Evolutionary conservation across 2,329 filamentous ascomycete genomes (phyloP), one percentile per base, ranked within the genome.

Genomic region (Pestalotiopsis sp.): DNA sequence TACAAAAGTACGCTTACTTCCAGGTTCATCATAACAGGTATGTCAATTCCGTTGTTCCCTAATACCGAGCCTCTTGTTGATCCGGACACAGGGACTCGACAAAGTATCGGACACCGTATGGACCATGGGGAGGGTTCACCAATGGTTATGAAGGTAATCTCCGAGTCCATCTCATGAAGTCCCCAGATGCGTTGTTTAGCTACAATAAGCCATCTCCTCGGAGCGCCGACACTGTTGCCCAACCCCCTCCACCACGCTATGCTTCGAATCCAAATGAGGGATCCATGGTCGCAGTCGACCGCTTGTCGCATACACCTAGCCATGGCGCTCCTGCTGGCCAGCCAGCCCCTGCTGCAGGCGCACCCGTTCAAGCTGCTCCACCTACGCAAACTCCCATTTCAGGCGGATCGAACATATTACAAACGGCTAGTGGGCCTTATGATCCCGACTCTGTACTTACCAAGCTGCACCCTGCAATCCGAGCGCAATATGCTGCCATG

Each of bases 51-150:
- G 20, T 58, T n/a, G 38, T 6, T 4, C 7, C 3, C 9, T 12
- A 58, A 77, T 63, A 9, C 61, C 13, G 36, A 52, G 31, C 27
- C 63, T 17, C 23, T 4, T 69, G 66, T 71, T 77, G 59, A 78
- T 60, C 68, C 3, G 31, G n/a, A 4, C 17, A 2, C 69, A 88
- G 86, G 78, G 85, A 88, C 69, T 80, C 85, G 5, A 81, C 84
- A 7, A 85, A 85, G 66, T 90, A 91, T 69, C 84, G 86, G 64
- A 89, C 87, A 4, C 89, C 89, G 1, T 91, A 91, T 74, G 83
- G 85, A 17, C 80, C 82, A 1, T 83, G 81, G 79, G 85, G 86
- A 27, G 88, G 88, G 0, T 90, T 90, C 72, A 88, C 85, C 41
- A 90, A 90, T 69, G 87, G 87, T 4, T 89, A 90, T 68, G 86